Evolutionary conservation across 768 basidiomycete genomes (phyloP).

Genomic region (Hydnomerulius pinastri): DNA sequence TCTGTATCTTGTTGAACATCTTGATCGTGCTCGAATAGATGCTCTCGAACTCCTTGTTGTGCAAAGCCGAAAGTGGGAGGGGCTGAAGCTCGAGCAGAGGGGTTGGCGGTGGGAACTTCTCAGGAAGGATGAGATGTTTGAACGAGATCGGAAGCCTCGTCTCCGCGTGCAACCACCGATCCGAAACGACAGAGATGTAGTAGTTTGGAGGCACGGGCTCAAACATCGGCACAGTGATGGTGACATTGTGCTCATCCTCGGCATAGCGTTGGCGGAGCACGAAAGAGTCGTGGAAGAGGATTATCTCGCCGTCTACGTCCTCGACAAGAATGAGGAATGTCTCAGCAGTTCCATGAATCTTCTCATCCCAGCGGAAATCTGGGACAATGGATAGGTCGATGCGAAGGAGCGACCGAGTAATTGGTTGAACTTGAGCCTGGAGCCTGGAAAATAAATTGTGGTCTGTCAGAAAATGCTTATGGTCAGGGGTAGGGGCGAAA

Average conservation of each 20-base stretch:
- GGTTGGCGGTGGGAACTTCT: slow-evolving; percentile 93
- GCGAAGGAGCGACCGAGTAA: slow-evolving; percentile 89
- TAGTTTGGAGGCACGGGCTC: slow-evolving; percentile 99
- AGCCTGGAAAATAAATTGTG: slow-evolving; percentile 46
- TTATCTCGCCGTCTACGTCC: slow-evolving; percentile 95
- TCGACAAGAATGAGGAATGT: slow-evolving; percentile 94
- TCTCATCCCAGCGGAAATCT: slow-evolving; percentile 99
- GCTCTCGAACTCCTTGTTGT: slow-evolving; percentile 89
- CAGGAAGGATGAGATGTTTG: slow-evolving; percentile 96
- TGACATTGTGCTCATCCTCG: slow-evolving; percentile 92
- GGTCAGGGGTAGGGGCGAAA: slow-evolving; percentile 5
- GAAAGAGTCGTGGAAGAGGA: slow-evolving; percentile 94
- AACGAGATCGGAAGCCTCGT: slow-evolving; percentile 95
- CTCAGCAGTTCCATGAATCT: slow-evolving; percentile 85
- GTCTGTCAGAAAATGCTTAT: not conserved
- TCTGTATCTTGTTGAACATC: slow-evolving; percentile 98
- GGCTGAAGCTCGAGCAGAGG: slow-evolving; percentile 91
- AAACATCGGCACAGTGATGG: slow-evolving; percentile 93
- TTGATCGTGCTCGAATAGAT: slow-evolving; percentile 81
- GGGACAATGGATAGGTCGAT: slow-evolving; percentile 93
- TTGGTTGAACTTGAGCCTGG: slow-evolving; percentile 95
- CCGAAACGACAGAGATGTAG: slow-evolving; percentile 93
- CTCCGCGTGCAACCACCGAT: slow-evolving; percentile 95
- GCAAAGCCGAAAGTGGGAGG: slow-evolving; percentile 86
- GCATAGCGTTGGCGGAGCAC: slow-evolving; percentile 89